A percentile compares a stretch with the other conserved stretches of the same genome.
Conservation (phyloP, 306 rosid genomes). For the Cucurbita pepo region DNA sequence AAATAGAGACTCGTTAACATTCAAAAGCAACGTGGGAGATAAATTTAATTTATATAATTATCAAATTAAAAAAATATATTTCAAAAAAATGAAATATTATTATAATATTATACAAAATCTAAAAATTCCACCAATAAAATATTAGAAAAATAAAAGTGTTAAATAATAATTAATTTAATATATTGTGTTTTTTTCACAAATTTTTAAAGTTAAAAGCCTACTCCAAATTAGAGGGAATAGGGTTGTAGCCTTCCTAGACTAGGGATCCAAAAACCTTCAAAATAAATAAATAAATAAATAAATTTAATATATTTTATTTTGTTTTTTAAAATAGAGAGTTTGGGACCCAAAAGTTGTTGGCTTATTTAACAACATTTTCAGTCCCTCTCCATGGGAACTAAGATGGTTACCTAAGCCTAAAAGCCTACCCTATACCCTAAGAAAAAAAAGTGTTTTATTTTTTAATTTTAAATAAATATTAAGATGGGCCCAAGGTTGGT, state of each 20-base stretch:
- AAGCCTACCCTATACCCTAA: background rate
- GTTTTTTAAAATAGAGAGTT: background rate
- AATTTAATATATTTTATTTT: background rate
- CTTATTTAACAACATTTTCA: constrained; percentile 22
- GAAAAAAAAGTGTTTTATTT: too few relatives aligned
- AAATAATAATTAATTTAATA: background rate
- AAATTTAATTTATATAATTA: too few relatives aligned
- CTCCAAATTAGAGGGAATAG: constrained; percentile 24
- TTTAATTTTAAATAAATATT: background rate
- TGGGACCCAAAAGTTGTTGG: constrained; percentile 17
- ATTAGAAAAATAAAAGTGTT: background rate
- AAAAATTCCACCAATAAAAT: background rate
- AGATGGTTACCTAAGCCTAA: constrained; percentile 17
- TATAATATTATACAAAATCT: background rate
- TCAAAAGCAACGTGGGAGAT: too few relatives aligned
- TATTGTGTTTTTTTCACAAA: background rate
- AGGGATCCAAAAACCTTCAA: constrained; percentile 13
- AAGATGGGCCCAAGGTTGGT: constrained; percentile 8
- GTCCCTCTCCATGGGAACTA: constrained; percentile 47
- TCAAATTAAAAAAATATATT: too few relatives aligned
- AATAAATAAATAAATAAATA: background rate
- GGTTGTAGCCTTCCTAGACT: background rate
- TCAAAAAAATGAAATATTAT: background rate
- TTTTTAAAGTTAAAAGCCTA: background rate
- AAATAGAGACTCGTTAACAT: too few relatives aligned